Evolutionary conservation across 2,329 filamentous ascomycete genomes (phyloP), one percentile per base, ranked within the genome.

Genomic region (Pseudogymnoascus sp.): DNA sequence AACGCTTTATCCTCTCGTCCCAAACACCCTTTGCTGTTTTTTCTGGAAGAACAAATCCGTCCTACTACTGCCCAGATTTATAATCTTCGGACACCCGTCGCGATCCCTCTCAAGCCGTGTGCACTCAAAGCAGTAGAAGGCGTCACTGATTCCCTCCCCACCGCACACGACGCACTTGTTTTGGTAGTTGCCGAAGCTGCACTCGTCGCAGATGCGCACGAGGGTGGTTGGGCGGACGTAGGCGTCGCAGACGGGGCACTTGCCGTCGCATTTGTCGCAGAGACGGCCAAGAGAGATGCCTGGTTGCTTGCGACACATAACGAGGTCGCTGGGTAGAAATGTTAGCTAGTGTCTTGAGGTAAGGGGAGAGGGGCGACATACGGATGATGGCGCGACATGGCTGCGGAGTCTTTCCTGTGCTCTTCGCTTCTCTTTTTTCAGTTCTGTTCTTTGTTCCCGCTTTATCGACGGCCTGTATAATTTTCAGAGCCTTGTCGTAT

Each of bases 161-260:
- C 94, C 94, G 76, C 94, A 99, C 43, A 99, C 94, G 68, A 99
- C 91, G 74, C 94, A 99, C 77, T 99, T 99, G 80, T 99, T 99
- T 79, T 97, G 94, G 80, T 97, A 99, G 82, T 99, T 99, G 72
- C 94, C 94, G 75, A 99, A 99, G 74, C 90, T 92, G 81, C 94
- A 99, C 78, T 99, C 94, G 79, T 99, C 94, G 81, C 94, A 99
- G 79, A 99, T 97, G 71, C 93, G 91, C 64, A 96, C 94, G 62
- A 97, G 87, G 7, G 94, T 97, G 28, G 94, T 99, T 11, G 94
- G 94, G 14, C 94, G 92, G 65, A 99, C 94, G 83, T 99, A 99
- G 64, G 90, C 96, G 75, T 99, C 94, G 85, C 94, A 99, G 64
- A 99, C 92, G 67, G 94, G 94, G 72, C 94, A 99, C 80, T 99